phyloP scores from a whole-genome alignment of 768 basidiomycete species.

The Pleurotus platypus region DNA sequence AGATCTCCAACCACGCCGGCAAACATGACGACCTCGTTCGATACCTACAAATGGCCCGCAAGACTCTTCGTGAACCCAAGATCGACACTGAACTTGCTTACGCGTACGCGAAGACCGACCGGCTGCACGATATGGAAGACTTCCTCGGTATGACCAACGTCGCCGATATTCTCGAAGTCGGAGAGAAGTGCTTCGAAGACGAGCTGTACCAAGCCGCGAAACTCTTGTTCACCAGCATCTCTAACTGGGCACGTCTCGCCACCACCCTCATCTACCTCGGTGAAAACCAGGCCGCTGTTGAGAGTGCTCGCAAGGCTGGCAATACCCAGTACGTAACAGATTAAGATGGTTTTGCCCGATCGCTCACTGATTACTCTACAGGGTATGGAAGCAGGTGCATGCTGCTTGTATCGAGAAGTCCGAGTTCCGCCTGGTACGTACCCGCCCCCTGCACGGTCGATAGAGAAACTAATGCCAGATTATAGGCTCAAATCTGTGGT shows the following conservation, averaged over 20 bases:
- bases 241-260: constrained; percentile 97
- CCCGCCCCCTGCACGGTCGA: not conserved
- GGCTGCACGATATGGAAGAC: constrained; percentile 99
- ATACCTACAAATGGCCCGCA: constrained; percentile 98
- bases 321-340: constrained; percentile 83
- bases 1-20: constrained; percentile 91
- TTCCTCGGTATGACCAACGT: constrained; percentile 99
- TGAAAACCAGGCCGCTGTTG: constrained; percentile 97
- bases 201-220: constrained; percentile 97
- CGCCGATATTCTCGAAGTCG: constrained; percentile 93
- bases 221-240: constrained; percentile 92
- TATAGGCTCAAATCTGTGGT: constrained; percentile 94
- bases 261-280: constrained; percentile 98
- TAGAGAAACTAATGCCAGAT: constrained; percentile 8
- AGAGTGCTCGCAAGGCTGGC: constrained; percentile 98
- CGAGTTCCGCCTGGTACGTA: constrained; percentile 83
- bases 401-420: constrained; percentile 96
- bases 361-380: constrained; percentile 23
- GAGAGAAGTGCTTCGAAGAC: constrained; percentile 99
- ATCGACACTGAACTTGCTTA: constrained; percentile 98
- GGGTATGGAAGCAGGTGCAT: constrained; percentile 99
- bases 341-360: not conserved
- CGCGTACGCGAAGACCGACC: constrained; percentile 96
- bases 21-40: constrained; percentile 92
- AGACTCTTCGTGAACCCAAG: constrained; percentile 92